Base-by-base conservation (phyloP, 805 yeast species). In the Starmerella geochares region DNA sequence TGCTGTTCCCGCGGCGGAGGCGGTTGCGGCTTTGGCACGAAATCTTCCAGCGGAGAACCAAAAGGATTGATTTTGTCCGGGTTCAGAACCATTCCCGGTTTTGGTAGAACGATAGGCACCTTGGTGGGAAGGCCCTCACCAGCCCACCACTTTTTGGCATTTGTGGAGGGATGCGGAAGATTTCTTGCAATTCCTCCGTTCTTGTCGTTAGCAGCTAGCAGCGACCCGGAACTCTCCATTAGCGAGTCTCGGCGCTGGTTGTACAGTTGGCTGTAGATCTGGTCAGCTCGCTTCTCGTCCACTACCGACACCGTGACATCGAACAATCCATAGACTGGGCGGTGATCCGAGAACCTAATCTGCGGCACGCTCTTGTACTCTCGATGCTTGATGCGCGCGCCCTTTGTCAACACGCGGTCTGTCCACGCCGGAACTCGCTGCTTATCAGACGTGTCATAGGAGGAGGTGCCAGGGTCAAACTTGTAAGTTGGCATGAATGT, bases 351-450 rank as follows among this genome's bases (percentile, higher is more conserved):
- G 50, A 81, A 73, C 49, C 62, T 62, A 37, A 90, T 65, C 20
- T 66, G 66, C 56, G 77, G 77, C 1, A 80, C 79, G 45, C 82
- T 76, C 48, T 79, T 76, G 63, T 92, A 92, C 42, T 86, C 92
- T 36, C 71, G 67, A 37, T 87, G 59, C 44, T 48, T 50, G 17
- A 57, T 32, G 16, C 67, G 67, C 3, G 70, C 64, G 33, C 94
- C 86, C 52, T 74, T 71, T 59, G 73, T 81, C 43, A 90, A 68
- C 49, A 86, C 81, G 60, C 98, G 72, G 65, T 90, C 98, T 0
- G 97, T 90, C 96, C 97, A 90, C 0, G 96, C 83, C 1, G 98
- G 98, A 3, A 85, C 80, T 58, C 98, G 74, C 54, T 82, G 90
- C 63, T 90, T 90, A 58, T 90, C 98, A 10, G 94, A 82, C 1